A percentile compares a stretch with the other conserved stretches of the same genome.
Conservation (phyloP, 2,329 filamentous ascomycete genomes). For the Colletotrichum neosansevieriae region DNA sequence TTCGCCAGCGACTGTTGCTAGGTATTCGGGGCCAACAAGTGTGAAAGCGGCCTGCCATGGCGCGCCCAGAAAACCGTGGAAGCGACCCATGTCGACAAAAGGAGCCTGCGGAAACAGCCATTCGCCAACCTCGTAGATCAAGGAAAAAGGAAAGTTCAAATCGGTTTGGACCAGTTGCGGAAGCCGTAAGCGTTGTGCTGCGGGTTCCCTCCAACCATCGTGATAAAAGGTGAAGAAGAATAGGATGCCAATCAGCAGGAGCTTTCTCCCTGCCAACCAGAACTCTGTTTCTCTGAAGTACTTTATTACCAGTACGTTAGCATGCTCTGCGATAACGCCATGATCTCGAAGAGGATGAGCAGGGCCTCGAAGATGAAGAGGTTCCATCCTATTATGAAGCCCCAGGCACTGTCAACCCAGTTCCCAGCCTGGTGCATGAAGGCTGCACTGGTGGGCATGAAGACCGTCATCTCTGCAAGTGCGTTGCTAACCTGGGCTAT, state of each 20-base stretch:
- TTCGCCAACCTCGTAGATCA: background rate
- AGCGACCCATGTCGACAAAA: constrained; percentile 69
- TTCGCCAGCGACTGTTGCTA: constrained; percentile 77
- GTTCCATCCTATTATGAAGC: constrained; percentile 62
- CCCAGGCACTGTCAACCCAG: constrained; percentile 63
- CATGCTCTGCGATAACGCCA: constrained; percentile 47
- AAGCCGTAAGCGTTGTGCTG: constrained; percentile 72
- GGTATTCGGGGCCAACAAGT: constrained; percentile 76
- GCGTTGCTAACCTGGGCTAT: constrained; percentile 57
- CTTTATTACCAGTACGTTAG: constrained; percentile 56
- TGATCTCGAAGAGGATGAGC: constrained; percentile 64
- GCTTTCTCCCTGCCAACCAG: constrained; percentile 69
- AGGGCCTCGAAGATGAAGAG: constrained; percentile 64
- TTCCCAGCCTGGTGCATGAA: constrained; percentile 63
- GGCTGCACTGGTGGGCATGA: constrained; percentile 53
- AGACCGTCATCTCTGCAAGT: constrained; percentile 38
- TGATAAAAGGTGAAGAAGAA: constrained; percentile 72
- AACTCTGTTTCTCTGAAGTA: constrained; percentile 81
- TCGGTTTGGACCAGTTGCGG: constrained; percentile 68
- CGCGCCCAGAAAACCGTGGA: constrained; percentile 77
- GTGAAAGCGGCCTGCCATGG: constrained; percentile 74
- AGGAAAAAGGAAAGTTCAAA: background rate
- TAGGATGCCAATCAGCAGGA: constrained; percentile 71
- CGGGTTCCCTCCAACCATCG: constrained; percentile 72
- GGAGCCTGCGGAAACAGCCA: background rate